Evolutionary conservation across 495 filamentous ascomycete species (phyloP), one percentile per base, ranked within the genome.

Genomic region (Chlorociboria aeruginascens): DNA sequence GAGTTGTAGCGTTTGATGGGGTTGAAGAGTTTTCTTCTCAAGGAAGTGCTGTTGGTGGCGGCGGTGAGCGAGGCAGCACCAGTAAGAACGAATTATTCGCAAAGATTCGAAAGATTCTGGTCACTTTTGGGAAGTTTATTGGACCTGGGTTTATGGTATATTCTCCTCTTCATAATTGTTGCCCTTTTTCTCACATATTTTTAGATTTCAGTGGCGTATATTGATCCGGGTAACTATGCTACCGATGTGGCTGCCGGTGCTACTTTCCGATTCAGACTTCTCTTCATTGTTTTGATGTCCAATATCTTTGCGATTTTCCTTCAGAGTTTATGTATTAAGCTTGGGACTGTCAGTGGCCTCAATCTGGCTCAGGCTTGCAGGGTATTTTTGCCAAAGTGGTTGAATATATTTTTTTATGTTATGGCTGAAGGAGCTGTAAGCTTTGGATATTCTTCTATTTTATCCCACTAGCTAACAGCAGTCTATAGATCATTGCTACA

Each of bases 271-370:
- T 86, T 79, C 55, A 76, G 72, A 28, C 70, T 89, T 9, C 75
- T 93, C 12, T 90, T 92, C 64, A 78, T 92, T 44, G 77, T 92
- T 40, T 70, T 93, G 31, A 65, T 90, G 61, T 86, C 85, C 46
- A 93, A 93, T 53, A 60, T 92, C 40, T 86, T 92, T 59, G 86
- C 86, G 39, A 85, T 93, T 41, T 78, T 88, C 55, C 66, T 93
- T 32, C 86, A 93, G 61, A 82, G 81, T 7, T 70, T 93, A 29
- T 86, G 85, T 47, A 80, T 89, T 62, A 88, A 89, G 61, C 72
- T 93, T 12, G 86, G 86, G 11, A 82, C 81, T n/a, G 83, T 93
- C 47, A 93, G 84, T 11, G 86, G 86, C 29, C 64, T 88, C 50
- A 86, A 90, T 57, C 69, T 93, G 38, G 83, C 86, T 3, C 77